Evolutionary conservation across 106 monocot genomes (phyloP), one percentile per base, ranked within the genome.

Genomic region (Allium fistulosum): DNA sequence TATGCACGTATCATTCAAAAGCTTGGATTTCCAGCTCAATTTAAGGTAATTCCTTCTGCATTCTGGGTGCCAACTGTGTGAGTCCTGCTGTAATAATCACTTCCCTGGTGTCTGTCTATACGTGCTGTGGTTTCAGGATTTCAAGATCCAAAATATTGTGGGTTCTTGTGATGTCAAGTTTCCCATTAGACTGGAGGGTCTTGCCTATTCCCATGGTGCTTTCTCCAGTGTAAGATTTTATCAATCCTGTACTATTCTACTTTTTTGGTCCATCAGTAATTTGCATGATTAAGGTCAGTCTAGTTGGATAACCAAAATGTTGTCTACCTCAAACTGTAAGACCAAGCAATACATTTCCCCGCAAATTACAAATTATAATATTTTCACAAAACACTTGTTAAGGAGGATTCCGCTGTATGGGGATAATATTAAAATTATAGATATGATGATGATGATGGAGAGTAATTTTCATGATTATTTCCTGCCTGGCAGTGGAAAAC

Each of bases 61-160:
- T 46, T 63, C 11, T 49, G 10, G 17, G 7, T 37, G 37, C 37
- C 37, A 37, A 5, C 37, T 37, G 37, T 55, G 26, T 55, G 9
- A 46, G 53, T 57, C 22, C 48, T 68, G 46, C 9, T 17, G 50
- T 66, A 47, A 51, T 65, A 47, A 59, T 15, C 27, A 60, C 28
- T 67, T 46, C 17, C 15, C 15, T 63, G 12, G 51, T 53, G 17
- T 57, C 68, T 57, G 58, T 57, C 68, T 57, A 51, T 37, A 37
- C 37, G 37, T 37, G 45, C 13, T 83, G 45, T 69, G 18, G 14
- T 51, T 9, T 2, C 51, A 95, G 91, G 95, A 95, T 71, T 95
- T 95, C 74, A 95, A 88, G 81, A 91, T 95, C 74, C 91, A 95
- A 69, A 95, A 95, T 53, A 95, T 95, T 58, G 91, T 95, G 61